These are phyloP conservation scores for Graphilbum fragrans DNA, from an alignment of 2,329 filamentous ascomycete genomes.

Conservation along the genomic window DNA sequence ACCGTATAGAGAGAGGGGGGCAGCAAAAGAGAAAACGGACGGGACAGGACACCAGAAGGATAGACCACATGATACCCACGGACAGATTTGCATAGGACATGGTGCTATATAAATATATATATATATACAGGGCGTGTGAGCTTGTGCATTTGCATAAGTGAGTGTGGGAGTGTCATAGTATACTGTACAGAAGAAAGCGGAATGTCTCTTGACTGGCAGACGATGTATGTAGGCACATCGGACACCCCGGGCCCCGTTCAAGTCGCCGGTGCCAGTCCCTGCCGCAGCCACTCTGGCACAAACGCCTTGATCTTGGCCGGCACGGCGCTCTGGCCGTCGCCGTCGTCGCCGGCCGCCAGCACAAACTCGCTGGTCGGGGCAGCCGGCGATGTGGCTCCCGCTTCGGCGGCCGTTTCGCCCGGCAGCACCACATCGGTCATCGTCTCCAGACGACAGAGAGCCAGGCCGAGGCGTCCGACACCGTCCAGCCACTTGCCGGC, in stretches of 20 bases:
- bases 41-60: not conserved
- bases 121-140: too few relatives aligned
- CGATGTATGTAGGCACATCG: too few relatives aligned
- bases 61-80: not conserved
- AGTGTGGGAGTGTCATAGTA: too few relatives aligned
- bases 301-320: constrained; percentile 61
- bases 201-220: too few relatives aligned
- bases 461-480: constrained; percentile 72
- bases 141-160: too few relatives aligned
- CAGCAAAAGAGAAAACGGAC: too few relatives aligned
- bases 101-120: too few relatives aligned
- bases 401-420: constrained; percentile 51
- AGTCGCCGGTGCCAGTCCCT: constrained; percentile 18
- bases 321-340: constrained; percentile 28
- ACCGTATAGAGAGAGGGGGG: not conserved
- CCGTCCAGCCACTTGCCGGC: constrained; percentile 72
- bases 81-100: too few relatives aligned
- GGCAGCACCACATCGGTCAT: constrained; percentile 72
- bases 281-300: constrained; percentile 63
- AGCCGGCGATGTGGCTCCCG: constrained; percentile 47
- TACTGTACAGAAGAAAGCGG: too few relatives aligned
- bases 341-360: constrained; percentile 27
- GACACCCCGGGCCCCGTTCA: too few relatives aligned
- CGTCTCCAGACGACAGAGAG: constrained; percentile 73
- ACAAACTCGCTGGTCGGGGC: constrained; percentile 47